phyloP scores from a whole-genome alignment of 2,329 filamentous ascomycete genomes.

The Westerdykella sp. region DNA sequence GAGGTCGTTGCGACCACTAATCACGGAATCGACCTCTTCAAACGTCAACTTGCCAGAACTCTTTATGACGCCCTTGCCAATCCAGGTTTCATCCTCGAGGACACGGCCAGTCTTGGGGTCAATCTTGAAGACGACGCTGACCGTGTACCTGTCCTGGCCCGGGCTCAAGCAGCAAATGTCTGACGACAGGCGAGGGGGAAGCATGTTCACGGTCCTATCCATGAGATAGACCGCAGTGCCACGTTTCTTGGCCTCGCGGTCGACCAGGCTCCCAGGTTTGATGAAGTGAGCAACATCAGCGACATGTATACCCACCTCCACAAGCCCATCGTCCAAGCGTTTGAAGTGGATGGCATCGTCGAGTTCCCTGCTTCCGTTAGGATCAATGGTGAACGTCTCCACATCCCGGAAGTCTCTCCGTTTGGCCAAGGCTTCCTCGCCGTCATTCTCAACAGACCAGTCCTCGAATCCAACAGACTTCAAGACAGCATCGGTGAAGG shows the following conservation, averaged over 20 bases:
- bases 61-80: conserved; percentile 90
- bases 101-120: conserved; percentile 73
- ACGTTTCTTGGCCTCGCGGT: conserved; percentile 95
- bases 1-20: conserved; percentile 60
- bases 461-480: conserved; percentile 89
- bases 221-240: conserved; percentile 93
- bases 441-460: conserved; percentile 81
- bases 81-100: conserved; percentile 82
- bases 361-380: conserved; percentile 78
- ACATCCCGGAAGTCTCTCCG: conserved; percentile 89
- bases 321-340: conserved; percentile 70
- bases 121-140: conserved; percentile 90
- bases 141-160: conserved; percentile 80
- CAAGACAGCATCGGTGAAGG: conserved; percentile 93
- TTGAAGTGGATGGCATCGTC: conserved; percentile 93
- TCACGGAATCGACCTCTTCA: conserved; percentile 75
- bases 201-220: conserved; percentile 80
- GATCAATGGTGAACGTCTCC: conserved; percentile 85
- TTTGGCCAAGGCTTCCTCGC: conserved; percentile 62
- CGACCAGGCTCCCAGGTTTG: conserved; percentile 89
- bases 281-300: conserved; percentile 95
- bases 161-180: conserved; percentile 85
- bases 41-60: conserved; percentile 81
- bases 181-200: conserved; percentile 76
- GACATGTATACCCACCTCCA: conserved; percentile 93